Evolutionary conservation across 805 yeast species (phyloP).

Genomic region (Spathaspora boniae): DNA sequence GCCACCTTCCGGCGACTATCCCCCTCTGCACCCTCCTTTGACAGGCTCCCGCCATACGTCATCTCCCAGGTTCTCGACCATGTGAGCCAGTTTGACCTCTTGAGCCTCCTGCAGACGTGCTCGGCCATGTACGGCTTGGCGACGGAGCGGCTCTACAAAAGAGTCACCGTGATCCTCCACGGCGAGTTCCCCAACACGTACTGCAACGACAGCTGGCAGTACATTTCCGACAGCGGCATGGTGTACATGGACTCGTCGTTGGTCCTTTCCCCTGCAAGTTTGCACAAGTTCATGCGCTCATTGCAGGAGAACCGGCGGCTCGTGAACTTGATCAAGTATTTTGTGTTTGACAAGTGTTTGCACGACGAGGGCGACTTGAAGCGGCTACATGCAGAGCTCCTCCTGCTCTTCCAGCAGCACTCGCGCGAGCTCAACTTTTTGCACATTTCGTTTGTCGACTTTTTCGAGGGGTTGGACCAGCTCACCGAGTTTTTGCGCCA

Average conservation of each 20-base stretch:
- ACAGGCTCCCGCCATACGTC: conserved; percentile 12
- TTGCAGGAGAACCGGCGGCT: conserved; percentile 17
- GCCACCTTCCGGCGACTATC: too few relatives aligned
- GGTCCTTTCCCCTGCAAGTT: conserved; percentile 16
- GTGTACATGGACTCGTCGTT: conserved; percentile 28
- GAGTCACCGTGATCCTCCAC: conserved; percentile 28
- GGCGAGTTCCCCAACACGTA: conserved; percentile 25
- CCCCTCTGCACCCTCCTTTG: too few relatives aligned
- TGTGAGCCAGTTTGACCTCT: conserved; percentile 30
- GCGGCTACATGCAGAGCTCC: conserved; percentile 20
- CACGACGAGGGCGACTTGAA: conserved; percentile 5
- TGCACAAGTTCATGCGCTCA: conserved; percentile 18
- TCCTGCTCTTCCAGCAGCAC: conserved; percentile 23
- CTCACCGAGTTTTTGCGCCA: conserved; percentile 22
- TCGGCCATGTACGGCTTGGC: conserved; percentile 20
- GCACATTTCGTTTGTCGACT: conserved; percentile 31
- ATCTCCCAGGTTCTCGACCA: conserved; percentile 17
- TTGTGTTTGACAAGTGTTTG: conserved; percentile 33
- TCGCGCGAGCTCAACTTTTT: conserved; percentile 25
- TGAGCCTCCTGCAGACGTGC: conserved; percentile 22
- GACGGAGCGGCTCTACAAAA: conserved; percentile 21
- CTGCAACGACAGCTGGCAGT: conserved; percentile 11
- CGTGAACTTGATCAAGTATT: conserved; percentile 22
- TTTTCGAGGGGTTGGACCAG: conserved; percentile 20
- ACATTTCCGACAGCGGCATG: conserved; percentile 25